A percentile compares a stretch with the other conserved stretches of the same genome.
These are phyloP conservation scores for Medicago truncatula DNA, from an alignment of 306 rosid genomes.

Conservation along the genomic window DNA sequence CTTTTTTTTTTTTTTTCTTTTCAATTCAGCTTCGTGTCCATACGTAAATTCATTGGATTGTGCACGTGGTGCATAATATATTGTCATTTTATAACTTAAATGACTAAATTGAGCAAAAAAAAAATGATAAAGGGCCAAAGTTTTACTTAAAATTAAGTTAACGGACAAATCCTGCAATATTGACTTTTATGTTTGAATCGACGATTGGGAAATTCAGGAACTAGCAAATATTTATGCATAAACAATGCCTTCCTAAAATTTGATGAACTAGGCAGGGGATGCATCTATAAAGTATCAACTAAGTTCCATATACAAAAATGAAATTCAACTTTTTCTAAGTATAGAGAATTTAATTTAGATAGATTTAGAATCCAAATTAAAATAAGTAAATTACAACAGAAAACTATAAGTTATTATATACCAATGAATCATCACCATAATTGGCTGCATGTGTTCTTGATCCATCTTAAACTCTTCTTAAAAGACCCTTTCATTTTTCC, in stretches of 20 bases:
- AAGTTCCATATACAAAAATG: not conserved
- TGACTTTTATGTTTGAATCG: not conserved
- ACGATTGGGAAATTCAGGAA: constrained; percentile 20
- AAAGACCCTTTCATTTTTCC: constrained; percentile 92
- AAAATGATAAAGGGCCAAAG: too few species aligned
- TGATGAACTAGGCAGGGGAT: constrained; percentile 16
- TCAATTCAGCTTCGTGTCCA: too few species aligned
- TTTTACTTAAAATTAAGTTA: too few species aligned
- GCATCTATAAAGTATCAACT: not conserved
- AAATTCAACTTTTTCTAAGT: not conserved
- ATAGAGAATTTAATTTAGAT: not conserved
- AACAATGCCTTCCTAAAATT: not conserved
- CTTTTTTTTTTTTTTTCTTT: too few species aligned
- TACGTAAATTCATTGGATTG: too few species aligned
- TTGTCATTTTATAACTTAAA: too few species aligned
- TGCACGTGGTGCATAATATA: too few species aligned
- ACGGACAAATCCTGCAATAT: too few species aligned
- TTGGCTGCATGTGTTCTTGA: constrained; percentile 75
- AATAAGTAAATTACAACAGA: not conserved
- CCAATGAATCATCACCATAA: constrained; percentile 61
- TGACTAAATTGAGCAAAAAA: too few species aligned
- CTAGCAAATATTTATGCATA: not conserved
- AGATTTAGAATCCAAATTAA: constrained; percentile 23
- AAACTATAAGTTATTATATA: constrained; percentile 14
- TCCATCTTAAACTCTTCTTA: constrained; percentile 82